These are phyloP conservation scores for Exutisphaerella laricina DNA, from an alignment of 2,329 filamentous ascomycete genomes.

Conservation along the genomic window DNA sequence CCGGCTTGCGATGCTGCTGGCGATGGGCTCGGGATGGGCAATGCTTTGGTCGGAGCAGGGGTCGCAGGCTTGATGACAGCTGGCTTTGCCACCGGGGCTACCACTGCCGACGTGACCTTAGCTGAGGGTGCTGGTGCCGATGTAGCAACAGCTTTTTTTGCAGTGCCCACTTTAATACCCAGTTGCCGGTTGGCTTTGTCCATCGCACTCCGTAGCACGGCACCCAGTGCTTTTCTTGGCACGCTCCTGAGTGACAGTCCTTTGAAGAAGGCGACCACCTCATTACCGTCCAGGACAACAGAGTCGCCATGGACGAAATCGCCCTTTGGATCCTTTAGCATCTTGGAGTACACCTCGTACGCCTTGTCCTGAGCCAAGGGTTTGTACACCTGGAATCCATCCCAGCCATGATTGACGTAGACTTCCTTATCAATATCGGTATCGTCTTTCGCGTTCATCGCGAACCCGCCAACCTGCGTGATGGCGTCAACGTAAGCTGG, in stretches of 20 bases:
- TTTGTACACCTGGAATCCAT: constrained; percentile 15
- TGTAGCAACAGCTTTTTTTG: not conserved
- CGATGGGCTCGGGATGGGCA: no score
- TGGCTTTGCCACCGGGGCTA: no score
- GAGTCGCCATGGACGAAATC: constrained; percentile 6
- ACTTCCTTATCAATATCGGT: constrained; percentile 28
- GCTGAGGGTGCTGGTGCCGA: not conserved
- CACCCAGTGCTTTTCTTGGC: not conserved
- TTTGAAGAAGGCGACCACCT: constrained; percentile 8
- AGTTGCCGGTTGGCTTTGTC: constrained; percentile 2
- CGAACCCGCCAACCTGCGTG: constrained; percentile 28
- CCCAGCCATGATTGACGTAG: constrained; percentile 35
- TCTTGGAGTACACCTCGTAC: constrained; percentile 7
- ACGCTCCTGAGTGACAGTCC: not conserved
- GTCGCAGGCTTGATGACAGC: no score
- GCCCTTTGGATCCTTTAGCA: not conserved
- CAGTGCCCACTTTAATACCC: not conserved
- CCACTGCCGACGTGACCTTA: not conserved
- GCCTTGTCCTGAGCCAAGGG: not conserved
- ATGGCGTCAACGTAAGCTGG: constrained; percentile 35
- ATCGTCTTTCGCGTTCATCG: constrained; percentile 23
- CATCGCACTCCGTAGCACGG: constrained; percentile 1
- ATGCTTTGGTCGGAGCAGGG: not conserved
- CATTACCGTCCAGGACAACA: constrained; percentile 6
- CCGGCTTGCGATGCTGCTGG: no score